Evolutionary conservation across 257 asterid species (phyloP).

Genomic region (Ballota nigra): DNA sequence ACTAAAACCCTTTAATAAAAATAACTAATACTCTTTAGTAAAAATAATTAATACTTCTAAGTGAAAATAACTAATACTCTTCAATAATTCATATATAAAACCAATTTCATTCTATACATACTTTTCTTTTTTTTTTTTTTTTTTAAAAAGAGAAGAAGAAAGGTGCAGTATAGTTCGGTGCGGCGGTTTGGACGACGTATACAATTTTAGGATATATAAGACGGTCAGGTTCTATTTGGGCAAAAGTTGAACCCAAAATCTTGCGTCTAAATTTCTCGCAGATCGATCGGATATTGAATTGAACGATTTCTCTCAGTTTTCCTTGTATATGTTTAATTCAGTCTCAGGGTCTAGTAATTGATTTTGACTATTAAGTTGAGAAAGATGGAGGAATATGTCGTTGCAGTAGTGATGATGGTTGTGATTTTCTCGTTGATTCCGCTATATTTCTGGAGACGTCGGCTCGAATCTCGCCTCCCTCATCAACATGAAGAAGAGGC

Average conservation of each 20-base stretch:
- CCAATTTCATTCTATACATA: no score
- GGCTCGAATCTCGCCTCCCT: conserved; percentile 48
- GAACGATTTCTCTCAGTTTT: neutral
- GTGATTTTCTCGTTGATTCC: conserved; percentile 68
- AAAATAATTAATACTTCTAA: no score
- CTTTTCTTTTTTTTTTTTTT: no score
- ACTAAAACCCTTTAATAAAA: no score
- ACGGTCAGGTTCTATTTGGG: neutral
- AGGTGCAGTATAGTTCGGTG: no score
- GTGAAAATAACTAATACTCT: no score
- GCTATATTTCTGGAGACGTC: conserved; percentile 88
- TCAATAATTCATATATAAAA: no score
- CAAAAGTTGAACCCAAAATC: neutral
- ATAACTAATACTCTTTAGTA: no score
- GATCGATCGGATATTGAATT: neutral
- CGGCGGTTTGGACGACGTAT: conserved; percentile 26
- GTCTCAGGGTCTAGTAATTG: conserved; percentile 2
- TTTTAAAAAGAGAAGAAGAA: no score
- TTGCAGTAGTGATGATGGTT: conserved; percentile 64
- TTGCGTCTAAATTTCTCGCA: conserved; percentile 2
- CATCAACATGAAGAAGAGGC: conserved; percentile 64
- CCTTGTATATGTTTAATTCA: neutral
- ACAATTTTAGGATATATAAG: neutral
- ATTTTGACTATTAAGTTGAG: neutral
- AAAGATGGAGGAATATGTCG: conserved; percentile 72